Conservation (phyloP, 148 eudicot species). For the Amaranthus palmeri region DNA sequence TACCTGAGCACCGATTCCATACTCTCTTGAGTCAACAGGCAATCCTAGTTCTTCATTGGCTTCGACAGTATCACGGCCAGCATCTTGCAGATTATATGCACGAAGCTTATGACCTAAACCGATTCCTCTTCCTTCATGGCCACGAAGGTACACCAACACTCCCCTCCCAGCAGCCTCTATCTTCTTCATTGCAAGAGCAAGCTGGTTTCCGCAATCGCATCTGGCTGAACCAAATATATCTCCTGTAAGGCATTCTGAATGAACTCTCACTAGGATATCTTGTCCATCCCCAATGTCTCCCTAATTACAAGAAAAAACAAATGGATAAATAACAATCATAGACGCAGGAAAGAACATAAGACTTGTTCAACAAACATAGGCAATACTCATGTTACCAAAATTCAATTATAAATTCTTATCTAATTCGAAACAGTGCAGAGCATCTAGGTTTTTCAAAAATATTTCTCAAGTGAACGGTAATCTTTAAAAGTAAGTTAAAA, state of each 20-base stretch:
- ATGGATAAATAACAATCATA: no score
- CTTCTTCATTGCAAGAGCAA: slow-evolving; percentile 8
- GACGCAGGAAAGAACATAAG: no score
- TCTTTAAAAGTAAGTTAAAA: no score
- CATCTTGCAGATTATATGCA: slow-evolving; percentile 28
- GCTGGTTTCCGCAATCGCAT: slow-evolving; percentile 9
- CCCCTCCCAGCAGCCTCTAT: slow-evolving; percentile 10
- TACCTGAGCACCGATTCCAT: slow-evolving; percentile 46
- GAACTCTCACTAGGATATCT: not conserved
- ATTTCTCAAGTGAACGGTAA: no score
- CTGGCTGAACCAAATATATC: slow-evolving; percentile 1
- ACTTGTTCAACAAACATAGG: no score
- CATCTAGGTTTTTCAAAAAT: no score
- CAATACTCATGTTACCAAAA: no score
- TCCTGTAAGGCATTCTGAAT: slow-evolving; percentile 10
- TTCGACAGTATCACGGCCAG: slow-evolving; percentile 43
- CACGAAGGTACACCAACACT: slow-evolving; percentile 2
- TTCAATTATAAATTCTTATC: not conserved
- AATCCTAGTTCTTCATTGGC: slow-evolving; percentile 43
- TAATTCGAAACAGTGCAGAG: not conserved
- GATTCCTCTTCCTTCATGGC: slow-evolving; percentile 11
- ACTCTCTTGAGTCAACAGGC: slow-evolving; percentile 44
- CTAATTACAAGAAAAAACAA: not conserved
- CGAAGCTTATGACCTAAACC: slow-evolving; percentile 8
- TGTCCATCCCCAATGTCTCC: not conserved